These are phyloP conservation scores for Guillardia theta DNA, from an alignment of 78 protist species.

Conservation along the genomic window DNA sequence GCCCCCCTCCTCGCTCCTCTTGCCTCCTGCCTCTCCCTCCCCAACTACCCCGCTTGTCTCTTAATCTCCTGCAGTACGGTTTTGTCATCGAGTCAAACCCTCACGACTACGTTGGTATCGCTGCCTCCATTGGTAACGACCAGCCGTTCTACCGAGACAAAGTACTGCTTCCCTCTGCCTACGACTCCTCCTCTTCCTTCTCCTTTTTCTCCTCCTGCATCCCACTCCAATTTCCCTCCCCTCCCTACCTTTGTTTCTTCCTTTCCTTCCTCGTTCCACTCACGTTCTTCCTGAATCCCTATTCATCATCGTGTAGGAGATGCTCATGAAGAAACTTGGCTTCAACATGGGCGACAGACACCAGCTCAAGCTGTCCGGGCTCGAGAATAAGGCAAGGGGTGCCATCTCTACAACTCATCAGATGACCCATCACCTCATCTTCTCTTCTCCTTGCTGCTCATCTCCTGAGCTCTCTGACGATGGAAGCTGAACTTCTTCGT, in stretches of 20 bases:
- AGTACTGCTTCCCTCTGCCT: no score
- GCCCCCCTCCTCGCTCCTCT: no score
- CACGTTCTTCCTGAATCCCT: neutral
- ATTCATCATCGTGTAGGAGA: neutral
- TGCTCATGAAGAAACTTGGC: neutral
- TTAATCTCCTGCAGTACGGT: no score
- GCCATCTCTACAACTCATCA: neutral
- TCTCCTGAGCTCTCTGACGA: no score
- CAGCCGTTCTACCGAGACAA: no score
- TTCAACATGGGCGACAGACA: neutral
- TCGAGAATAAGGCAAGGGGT: neutral
- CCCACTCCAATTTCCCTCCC: neutral
- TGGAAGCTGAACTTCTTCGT: no score
- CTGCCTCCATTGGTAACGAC: no score
- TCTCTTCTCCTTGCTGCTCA: neutral
- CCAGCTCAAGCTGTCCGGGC: neutral
- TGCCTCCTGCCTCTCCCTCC: no score
- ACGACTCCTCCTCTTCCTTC: neutral
- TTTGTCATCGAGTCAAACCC: no score
- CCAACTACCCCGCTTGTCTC: no score
- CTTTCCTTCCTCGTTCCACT: neutral
- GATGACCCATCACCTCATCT: neutral
- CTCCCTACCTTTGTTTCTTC: neutral
- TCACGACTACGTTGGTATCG: no score
- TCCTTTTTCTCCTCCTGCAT: neutral